Conservation (phyloP, 2,329 filamentous ascomycete genomes). For the Pseudopithomyces chartarum region DNA sequence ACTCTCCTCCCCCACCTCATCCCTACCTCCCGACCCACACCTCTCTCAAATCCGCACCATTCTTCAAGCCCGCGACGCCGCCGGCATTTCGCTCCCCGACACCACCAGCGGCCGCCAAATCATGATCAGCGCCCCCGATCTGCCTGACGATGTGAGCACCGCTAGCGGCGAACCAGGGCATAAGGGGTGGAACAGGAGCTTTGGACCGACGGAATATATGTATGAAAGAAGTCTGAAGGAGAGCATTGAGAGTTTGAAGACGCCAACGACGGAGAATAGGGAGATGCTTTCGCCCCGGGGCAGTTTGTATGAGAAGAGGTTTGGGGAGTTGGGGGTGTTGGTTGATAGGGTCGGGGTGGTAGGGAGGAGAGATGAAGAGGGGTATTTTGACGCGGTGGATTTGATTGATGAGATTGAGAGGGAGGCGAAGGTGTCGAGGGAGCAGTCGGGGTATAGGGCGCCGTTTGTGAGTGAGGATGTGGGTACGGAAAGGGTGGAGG, state of each 20-base stretch:
- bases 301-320: neutral
- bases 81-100: slow-evolving; percentile 17
- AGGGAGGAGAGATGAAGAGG: neutral
- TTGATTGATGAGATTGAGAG: neutral
- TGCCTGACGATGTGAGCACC: neutral
- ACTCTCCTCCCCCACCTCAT: slow-evolving; percentile 6
- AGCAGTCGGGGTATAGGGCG: neutral
- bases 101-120: slow-evolving; percentile 8
- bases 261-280: neutral
- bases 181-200: slow-evolving; percentile 10
- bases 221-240: neutral
- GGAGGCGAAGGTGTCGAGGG: neutral
- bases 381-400: neutral
- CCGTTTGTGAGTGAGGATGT: neutral
- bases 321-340: neutral
- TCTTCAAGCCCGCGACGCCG: slow-evolving; percentile 14
- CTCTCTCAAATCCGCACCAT: slow-evolving; percentile 15
- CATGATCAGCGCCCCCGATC: slow-evolving; percentile 13
- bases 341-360: neutral
- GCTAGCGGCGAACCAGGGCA: neutral
- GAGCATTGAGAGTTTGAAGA: neutral
- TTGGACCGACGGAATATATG: slow-evolving; percentile 4
- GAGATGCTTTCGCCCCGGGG: neutral
- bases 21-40: slow-evolving; percentile 1
- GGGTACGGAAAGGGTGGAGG: neutral